These are phyloP conservation scores for Flammula alnicola DNA, from an alignment of 1,284 basidiomycete genomes.

Conservation along the genomic window DNA sequence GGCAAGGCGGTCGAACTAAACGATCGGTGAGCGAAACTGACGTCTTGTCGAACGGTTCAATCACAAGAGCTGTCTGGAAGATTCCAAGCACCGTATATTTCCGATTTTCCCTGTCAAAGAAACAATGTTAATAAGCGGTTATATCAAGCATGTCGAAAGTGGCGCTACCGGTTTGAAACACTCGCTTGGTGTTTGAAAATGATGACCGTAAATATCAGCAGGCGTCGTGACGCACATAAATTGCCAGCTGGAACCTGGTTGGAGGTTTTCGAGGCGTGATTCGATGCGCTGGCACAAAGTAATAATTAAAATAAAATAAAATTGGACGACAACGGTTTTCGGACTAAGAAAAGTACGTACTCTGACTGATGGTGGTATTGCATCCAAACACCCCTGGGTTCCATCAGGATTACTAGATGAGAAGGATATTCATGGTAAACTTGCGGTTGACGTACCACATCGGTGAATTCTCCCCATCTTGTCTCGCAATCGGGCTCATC, in stretches of 20 bases:
- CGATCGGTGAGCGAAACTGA: too few species aligned
- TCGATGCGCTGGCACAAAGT: slow-evolving; percentile 27
- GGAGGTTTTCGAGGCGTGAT: slow-evolving; percentile 32
- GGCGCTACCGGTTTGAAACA: slow-evolving; percentile 30
- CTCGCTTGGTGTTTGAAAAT: slow-evolving; percentile 28
- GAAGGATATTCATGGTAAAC: not conserved
- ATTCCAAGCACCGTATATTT: slow-evolving; percentile 11
- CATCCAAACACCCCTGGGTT: slow-evolving; percentile 16
- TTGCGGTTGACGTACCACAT: slow-evolving; percentile 19
- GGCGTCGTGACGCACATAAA: slow-evolving; percentile 39
- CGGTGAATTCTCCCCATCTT: slow-evolving; percentile 24
- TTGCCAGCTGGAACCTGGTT: slow-evolving; percentile 33
- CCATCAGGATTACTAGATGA: not conserved
- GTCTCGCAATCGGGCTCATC: slow-evolving; percentile 32
- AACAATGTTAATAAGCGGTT: not conserved
- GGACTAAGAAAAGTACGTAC: not conserved
- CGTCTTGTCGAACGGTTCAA: not conserved
- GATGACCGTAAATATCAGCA: slow-evolving; percentile 29
- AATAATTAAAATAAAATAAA: too few species aligned
- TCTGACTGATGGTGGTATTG: not conserved
- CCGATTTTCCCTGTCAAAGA: slow-evolving; percentile 6
- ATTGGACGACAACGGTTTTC: too few species aligned
- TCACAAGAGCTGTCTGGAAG: not conserved
- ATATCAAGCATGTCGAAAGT: not conserved
- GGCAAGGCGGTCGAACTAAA: too few species aligned